Evolutionary conservation across 2,329 filamentous ascomycete species (phyloP).

Genomic region (Chlorencoelia australis): DNA sequence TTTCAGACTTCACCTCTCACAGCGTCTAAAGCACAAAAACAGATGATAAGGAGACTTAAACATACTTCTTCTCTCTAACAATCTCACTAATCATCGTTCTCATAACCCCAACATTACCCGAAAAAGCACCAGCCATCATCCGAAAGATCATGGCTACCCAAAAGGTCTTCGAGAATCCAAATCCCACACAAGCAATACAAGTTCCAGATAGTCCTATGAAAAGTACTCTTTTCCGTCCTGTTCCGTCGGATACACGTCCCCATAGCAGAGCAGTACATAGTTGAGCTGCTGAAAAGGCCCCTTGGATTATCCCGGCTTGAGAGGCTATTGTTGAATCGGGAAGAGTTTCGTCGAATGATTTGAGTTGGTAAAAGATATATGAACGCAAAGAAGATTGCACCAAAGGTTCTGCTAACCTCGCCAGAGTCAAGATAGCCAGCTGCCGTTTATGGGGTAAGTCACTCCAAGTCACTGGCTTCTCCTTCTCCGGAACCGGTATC

Average conservation of each 20-base stretch:
- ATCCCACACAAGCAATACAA: slow-evolving; percentile 52
- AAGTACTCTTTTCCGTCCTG: slow-evolving; percentile 47
- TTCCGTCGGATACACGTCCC: slow-evolving; percentile 53
- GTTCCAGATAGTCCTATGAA: slow-evolving; percentile 56
- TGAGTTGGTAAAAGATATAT: slow-evolving; percentile 69
- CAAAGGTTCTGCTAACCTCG: slow-evolving; percentile 73
- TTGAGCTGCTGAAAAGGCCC: slow-evolving; percentile 56
- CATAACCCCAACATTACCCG: slow-evolving; percentile 68
- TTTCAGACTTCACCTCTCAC: too few relatives aligned
- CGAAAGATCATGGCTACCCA: slow-evolving; percentile 48
- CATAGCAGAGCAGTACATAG: slow-evolving; percentile 61
- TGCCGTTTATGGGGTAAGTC: slow-evolving; percentile 73
- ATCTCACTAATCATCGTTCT: slow-evolving; percentile 66
- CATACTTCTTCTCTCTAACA: slow-evolving; percentile 55
- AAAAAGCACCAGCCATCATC: slow-evolving; percentile 52
- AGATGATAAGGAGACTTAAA: background rate
- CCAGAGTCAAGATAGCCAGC: slow-evolving; percentile 66
- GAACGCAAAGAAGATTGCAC: slow-evolving; percentile 55
- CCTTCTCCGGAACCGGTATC: slow-evolving; percentile 15
- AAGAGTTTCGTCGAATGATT: slow-evolving; percentile 41
- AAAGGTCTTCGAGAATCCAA: slow-evolving; percentile 57
- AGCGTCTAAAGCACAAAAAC: too few relatives aligned
- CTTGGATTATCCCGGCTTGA: slow-evolving; percentile 59
- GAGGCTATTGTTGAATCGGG: slow-evolving; percentile 42
- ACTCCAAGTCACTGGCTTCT: slow-evolving; percentile 50